Conservation (phyloP, 2,329 filamentous ascomycete species). For the Aspergillus awamori region DNA sequence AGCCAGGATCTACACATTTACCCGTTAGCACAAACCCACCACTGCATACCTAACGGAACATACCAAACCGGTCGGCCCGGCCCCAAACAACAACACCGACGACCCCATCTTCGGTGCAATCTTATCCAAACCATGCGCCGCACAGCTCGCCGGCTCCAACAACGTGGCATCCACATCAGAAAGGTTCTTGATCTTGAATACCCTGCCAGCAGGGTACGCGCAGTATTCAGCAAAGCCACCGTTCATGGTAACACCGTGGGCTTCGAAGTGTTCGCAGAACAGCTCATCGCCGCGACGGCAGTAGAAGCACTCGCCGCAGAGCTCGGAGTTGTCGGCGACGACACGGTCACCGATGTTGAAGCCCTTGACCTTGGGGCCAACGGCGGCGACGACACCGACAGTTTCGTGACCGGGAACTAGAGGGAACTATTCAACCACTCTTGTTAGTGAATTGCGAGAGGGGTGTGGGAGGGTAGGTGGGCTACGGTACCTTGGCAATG, state of each 20-base stretch:
- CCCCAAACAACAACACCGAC: slow-evolving; percentile 69
- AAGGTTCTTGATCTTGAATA: slow-evolving; percentile 70
- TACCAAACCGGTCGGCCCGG: slow-evolving; percentile 68
- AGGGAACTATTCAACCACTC: slow-evolving; percentile 54
- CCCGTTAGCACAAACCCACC: slow-evolving; percentile 56
- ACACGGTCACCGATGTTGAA: slow-evolving; percentile 67
- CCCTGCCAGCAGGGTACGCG: slow-evolving; percentile 55
- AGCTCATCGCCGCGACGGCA: slow-evolving; percentile 69
- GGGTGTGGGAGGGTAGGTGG: not conserved
- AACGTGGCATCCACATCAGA: slow-evolving; percentile 70
- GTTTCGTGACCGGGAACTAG: slow-evolving; percentile 71
- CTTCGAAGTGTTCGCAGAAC: slow-evolving; percentile 70
- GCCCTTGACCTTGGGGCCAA: slow-evolving; percentile 61
- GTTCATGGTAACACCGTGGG: slow-evolving; percentile 62
- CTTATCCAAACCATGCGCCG: slow-evolving; percentile 70
- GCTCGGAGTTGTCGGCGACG: slow-evolving; percentile 58
- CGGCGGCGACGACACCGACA: slow-evolving; percentile 64
- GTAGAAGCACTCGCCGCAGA: slow-evolving; percentile 74
- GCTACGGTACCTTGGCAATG: slow-evolving; percentile 51
- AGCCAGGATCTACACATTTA: slow-evolving; percentile 54
- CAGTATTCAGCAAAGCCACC: slow-evolving; percentile 75
- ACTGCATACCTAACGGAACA: slow-evolving; percentile 66
- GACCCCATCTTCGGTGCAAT: slow-evolving; percentile 67
- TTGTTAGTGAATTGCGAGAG: not conserved
- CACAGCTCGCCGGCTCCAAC: slow-evolving; percentile 70